These are phyloP conservation scores for Brasilioporus rufonigricans DNA, from an alignment of 768 basidiomycete species.

Conservation along the genomic window DNA sequence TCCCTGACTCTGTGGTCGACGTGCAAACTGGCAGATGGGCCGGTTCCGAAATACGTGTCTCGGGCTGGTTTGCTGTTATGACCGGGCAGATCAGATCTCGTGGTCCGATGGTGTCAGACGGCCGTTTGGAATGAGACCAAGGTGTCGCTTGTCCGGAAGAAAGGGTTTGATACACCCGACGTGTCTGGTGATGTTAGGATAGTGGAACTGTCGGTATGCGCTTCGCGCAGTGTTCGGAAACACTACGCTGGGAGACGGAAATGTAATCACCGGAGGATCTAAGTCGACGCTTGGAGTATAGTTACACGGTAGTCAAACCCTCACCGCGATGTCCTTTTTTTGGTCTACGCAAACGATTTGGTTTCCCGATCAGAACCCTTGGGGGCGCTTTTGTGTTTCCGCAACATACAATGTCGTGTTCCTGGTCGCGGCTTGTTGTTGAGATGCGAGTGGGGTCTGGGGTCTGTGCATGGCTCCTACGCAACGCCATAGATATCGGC, in stretches of 20 bases:
- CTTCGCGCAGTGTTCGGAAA: no score
- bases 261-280: not conserved
- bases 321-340: not conserved
- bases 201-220: no score
- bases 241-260: not conserved
- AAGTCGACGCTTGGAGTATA: not conserved
- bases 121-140: not conserved
- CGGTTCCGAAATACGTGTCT: no score
- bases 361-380: not conserved
- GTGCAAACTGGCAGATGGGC: no score
- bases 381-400: no score
- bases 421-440: not conserved
- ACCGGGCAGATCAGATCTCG: no score
- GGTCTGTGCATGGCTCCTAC: no score
- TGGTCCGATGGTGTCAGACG: no score
- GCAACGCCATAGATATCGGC: not conserved
- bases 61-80: no score
- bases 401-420: not conserved
- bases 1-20: no score
- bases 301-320: not conserved
- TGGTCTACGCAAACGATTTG: not conserved
- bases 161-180: not conserved
- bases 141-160: no score
- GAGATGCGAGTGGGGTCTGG: not conserved
- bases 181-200: no score